Evolutionary conservation across 495 filamentous ascomycete genomes (phyloP).

Genomic region (Podospora fimiseda): DNA sequence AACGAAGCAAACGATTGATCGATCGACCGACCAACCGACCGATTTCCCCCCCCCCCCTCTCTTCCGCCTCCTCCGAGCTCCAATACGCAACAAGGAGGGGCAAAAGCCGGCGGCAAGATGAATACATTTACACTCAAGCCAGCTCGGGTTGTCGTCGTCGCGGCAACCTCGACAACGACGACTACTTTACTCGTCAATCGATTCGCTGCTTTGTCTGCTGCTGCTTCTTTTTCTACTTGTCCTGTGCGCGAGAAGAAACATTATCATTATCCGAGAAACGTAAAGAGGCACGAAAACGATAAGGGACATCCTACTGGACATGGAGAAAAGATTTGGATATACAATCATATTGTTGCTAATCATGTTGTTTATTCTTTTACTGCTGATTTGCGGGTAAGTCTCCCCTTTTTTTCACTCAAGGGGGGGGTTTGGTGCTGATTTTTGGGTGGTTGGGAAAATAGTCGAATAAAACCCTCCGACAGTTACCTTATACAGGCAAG

Average conservation of each 20-base stretch:
- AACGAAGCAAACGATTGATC: slow-evolving; percentile 1
- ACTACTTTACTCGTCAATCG: no score
- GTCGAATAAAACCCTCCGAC: slow-evolving; percentile 62
- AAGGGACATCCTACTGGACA: slow-evolving; percentile 40
- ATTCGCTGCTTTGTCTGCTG: no score
- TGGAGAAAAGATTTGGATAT: slow-evolving; percentile 69
- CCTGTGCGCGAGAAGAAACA: neutral
- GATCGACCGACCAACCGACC: neutral
- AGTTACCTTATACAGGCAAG: slow-evolving; percentile 85
- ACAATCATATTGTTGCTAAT: slow-evolving; percentile 70
- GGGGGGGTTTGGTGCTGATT: neutral
- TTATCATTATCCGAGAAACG: neutral
- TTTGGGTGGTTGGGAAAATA: slow-evolving; percentile 19
- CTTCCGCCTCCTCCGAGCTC: neutral
- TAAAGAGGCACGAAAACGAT: neutral
- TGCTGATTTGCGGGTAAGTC: slow-evolving; percentile 59
- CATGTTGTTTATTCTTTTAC: slow-evolving; percentile 77
- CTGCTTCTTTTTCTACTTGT: neutral
- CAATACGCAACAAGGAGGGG: neutral
- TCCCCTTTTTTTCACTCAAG: slow-evolving; percentile 4
- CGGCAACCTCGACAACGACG: neutral
- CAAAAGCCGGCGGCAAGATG: neutral
- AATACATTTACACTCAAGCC: neutral
- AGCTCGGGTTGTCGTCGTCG: neutral
- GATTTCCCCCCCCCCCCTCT: neutral